Evolutionary conservation across 2,329 filamentous ascomycete species (phyloP), one percentile per base, ranked within the genome.

Genomic region (Penicillium griseofulvum): DNA sequence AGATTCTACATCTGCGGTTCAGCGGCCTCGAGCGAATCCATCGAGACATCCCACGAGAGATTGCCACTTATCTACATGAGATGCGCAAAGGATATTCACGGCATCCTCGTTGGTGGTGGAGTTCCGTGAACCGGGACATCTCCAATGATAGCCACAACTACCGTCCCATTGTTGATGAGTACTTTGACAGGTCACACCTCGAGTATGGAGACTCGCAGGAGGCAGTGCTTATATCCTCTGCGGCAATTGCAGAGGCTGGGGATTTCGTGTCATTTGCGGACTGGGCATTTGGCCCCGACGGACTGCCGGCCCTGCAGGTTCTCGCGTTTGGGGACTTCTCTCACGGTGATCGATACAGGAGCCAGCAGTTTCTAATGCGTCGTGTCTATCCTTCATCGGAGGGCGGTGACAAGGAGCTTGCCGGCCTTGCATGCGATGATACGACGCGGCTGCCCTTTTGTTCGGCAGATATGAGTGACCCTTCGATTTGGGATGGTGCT

Each of bases 251-350:
- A 16, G 31, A 34, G 31, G 31, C 31, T 3, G 31, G 16, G 31
- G 31, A 34, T 16, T 16, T 54, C 31, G 41, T 58, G 22, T 34
- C 22, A 22, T 49, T 58, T 47, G 45, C 45, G 12, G 31, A 54
- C 24, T 58, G 47, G 56, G 56, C 52, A 28, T 58, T 58, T 22
- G 38, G 56, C 17, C 52, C 52, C 22, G 17, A 19, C 2, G 56
- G 56, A 26, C 43, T 58, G 26, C 52, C 44, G 16, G 29, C 47
- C 22, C 45, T 58, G 29, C 47, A 55, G 45, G 45, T 55, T 16
- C 48, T 58, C 9, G 56, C 47, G 22, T 52, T 58, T 29, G 56
- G 56, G 5, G 56, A 58, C 47, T 58, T 58, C 37, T 58, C 56
- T 14, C 47, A 55, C 39, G 41, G 44, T 24, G 52, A 46, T 29